Base-by-base conservation (phyloP, 257 asterid genomes). In the Echium plantagineum region DNA sequence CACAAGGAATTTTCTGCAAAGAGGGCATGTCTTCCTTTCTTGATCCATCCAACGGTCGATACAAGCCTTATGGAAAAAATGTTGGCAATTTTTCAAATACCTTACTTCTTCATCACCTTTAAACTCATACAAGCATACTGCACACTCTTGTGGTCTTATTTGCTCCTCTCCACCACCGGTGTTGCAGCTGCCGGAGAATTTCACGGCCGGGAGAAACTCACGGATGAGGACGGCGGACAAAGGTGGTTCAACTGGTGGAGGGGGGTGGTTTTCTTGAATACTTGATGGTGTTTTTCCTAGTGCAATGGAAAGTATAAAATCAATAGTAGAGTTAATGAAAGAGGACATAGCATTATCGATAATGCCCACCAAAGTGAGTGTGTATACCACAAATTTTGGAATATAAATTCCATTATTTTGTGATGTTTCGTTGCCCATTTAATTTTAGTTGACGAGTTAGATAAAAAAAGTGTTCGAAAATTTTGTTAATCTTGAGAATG, bases 11-110 rank as follows among this genome's bases (percentile, higher is more conserved):
- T 70, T 48, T 66, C 74, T 57, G 51, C 78, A 73, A 24, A 73
- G 71, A 21, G 78, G 78, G 59, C 78, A 73, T 6, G 71, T 73
- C 15, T 32, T 56, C 59, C 61, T 70, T 52, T 73, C 74, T 22
- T 73, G 71, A 62, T 73, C 78, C 74, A 73, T 68, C 78, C 78
- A 73, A 56, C 78, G 65, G 65, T 73, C 78, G 61, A 73, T 24
- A 21, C 78, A 73, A 10, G 46, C 58, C 68, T 63, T 66, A 15
- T 73, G 78, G 65, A 73, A 73, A 60, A 68, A 64, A 58, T 73
- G 78, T 66, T 64, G 65, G 35, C 78, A 73, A 58, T 73, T 73
- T 59, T 22, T 60, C 78, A 73, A 58, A 60, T 65, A 55, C 70
- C 78, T 57, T 68, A 73, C 65, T 46, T 73, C 74, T 15, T 73